Evolutionary conservation across 2,329 filamentous ascomycete species (phyloP), one percentile per base, ranked within the genome.

Genomic region (Fulvia fulva): DNA sequence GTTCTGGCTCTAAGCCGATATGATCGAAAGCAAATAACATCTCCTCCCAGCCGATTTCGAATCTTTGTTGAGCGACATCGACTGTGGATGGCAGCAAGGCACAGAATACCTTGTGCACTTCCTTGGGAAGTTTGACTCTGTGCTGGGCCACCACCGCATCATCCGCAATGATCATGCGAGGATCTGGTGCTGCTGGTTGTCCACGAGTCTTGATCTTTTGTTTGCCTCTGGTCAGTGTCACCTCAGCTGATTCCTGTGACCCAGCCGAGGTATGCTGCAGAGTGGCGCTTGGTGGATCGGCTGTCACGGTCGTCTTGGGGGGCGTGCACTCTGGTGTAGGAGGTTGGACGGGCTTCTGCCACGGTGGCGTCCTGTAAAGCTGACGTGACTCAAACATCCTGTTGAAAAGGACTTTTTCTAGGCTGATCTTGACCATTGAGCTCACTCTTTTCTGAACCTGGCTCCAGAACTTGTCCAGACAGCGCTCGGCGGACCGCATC

Each of bases 31-130:
- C 81, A 57, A 79, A 76, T 2, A 84, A 64, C 58, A 84, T 81
- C 52, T 84, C 81, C 2, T 62, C 68, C 83, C 82, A 85, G 0
- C 74, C 58, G 5, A 85, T 62, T 63, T 84, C 82, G 3, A 79
- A 78, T 0, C 78, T 76, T 0, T 74, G 70, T 0, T 77, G 61
- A 5, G 63, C 47, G 5, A 64, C 71, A 0, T 65, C 71, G 0
- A 59, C 55, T 1, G 70, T 53, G 0, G 75, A 72, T 57, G 72
- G 73, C 59, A 81, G 79, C 1, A 81, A 64, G 0, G 71, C 73
- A 9, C 61, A 64, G 66, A 81, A 78, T 3, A 78, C 76, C 56
- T 77, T 78, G 55, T 63, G 67, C 3, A 57, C 60, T 19, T 64
- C 64, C 45, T 64, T 66, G 34, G 62, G 56, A 16, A 69, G 51